These are phyloP conservation scores for Sphaceloma murrayae DNA, from an alignment of 2,329 filamentous ascomycete genomes.

Conservation along the genomic window DNA sequence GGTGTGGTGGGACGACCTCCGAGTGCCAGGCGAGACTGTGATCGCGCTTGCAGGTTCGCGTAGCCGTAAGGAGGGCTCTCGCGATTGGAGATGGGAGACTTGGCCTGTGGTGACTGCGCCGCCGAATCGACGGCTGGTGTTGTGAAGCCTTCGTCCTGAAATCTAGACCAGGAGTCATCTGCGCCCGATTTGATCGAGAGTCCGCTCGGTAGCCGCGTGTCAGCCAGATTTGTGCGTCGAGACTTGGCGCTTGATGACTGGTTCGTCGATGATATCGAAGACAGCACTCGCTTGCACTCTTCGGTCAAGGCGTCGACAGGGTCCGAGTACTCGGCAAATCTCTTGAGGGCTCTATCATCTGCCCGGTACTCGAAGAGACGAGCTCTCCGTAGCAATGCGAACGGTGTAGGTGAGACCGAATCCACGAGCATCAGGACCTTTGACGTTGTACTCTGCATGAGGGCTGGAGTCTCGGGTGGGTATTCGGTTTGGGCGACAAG, in stretches of 20 bases:
- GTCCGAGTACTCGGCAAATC: constrained; percentile 82
- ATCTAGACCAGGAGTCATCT: constrained; percentile 92
- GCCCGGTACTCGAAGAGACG: constrained; percentile 95
- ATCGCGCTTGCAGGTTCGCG: constrained; percentile 11
- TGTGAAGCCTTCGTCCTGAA: constrained; percentile 88
- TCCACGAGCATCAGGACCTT: constrained; percentile 97
- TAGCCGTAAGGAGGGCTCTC: constrained; percentile 9
- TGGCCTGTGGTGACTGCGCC: constrained; percentile 12
- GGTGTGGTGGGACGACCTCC: constrained; percentile 77
- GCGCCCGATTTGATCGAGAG: constrained; percentile 30
- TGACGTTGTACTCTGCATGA: constrained; percentile 71
- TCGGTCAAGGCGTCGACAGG: constrained; percentile 81
- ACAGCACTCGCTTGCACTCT: constrained; percentile 83
- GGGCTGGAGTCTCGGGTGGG: constrained; percentile 65
- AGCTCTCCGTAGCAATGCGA: constrained; percentile 76
- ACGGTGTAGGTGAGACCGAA: constrained; percentile 86
- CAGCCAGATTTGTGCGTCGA: constrained; percentile 19
- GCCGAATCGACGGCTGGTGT: constrained; percentile 27
- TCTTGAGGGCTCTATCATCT: constrained; percentile 70
- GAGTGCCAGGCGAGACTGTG: constrained; percentile 13
- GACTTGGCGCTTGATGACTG: constrained; percentile 60
- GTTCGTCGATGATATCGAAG: constrained; percentile 78
- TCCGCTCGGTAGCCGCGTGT: constrained; percentile 33
- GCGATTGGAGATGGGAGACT: constrained; percentile 14
- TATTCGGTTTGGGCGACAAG: constrained; percentile 90